These are phyloP conservation scores for Gossypium gossypioides DNA, from an alignment of 441 rosid species.

Conservation along the genomic window DNA sequence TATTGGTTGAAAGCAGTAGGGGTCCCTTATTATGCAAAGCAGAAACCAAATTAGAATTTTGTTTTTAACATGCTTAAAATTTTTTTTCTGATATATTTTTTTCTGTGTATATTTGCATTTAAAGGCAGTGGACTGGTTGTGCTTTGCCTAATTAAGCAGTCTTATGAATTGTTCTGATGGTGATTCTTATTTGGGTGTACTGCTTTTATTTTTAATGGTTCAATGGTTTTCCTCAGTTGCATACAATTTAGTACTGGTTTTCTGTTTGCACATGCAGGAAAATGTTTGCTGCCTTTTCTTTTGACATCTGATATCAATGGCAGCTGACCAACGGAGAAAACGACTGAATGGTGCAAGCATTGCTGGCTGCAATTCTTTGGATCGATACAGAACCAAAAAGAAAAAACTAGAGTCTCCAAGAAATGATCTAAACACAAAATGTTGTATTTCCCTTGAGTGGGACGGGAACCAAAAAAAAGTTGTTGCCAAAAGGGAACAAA, in stretches of 20 bases:
- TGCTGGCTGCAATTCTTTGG: constrained; percentile 47
- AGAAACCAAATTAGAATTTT: not conserved
- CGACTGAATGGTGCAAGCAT: constrained; percentile 51
- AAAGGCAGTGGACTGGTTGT: not conserved
- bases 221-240: not conserved
- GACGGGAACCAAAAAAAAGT: constrained; percentile 49
- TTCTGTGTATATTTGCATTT: not conserved
- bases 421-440: constrained; percentile 40
- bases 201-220: constrained; percentile 7
- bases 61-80: not conserved
- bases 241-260: constrained; percentile 13
- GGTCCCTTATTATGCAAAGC: not conserved
- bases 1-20: not conserved
- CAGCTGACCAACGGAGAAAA: constrained; percentile 76
- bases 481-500: constrained; percentile 76
- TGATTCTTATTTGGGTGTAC: not conserved
- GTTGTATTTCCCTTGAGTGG: constrained; percentile 81
- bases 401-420: constrained; percentile 41
- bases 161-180: not conserved
- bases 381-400: constrained; percentile 54
- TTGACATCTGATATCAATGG: constrained; percentile 48
- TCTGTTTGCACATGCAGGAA: constrained; percentile 26
- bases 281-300: constrained; percentile 17
- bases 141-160: not conserved
- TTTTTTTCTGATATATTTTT: not conserved